Base-by-base conservation (phyloP, 1,284 basidiomycete genomes). In the Golubevia pallescens region DNA sequence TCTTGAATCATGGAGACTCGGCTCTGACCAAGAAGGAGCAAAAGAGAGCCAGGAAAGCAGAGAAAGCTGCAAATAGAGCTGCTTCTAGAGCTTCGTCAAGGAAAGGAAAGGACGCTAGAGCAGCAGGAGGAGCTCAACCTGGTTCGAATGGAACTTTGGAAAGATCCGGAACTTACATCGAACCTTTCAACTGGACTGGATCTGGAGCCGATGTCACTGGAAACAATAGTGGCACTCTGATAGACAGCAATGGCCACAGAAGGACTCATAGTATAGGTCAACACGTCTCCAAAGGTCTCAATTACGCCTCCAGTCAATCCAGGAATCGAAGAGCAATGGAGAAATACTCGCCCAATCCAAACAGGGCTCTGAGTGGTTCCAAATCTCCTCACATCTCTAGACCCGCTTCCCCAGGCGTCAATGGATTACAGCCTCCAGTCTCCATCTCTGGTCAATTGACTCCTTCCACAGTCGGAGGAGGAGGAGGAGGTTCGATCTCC, bases 261-360 rank as follows among this genome's bases (percentile, higher is more conserved):
- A 63, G 71, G n/a, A 60, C 68, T 21, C 68, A 73, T 56, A 58
- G 54, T 24, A 63, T 79, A 3, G 68, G 70, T 6, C 54, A 65
- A 10, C 69, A 68, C 10, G 72, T 80, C 32, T 69, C 69, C 3
- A 68, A 71, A n/a, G 72, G 74, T n/a, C 62, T 81, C 23, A 65
- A 70, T 38, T 80, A 80, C 55, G 78, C 70, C 10, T 63, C 70
- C 6, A 77, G 70, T 58, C 59, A 67, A 61, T 73, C 70, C 54
- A 71, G 79, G 48, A 78, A 75, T 57, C 77, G 74, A 8, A 68
- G 79, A 20, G 79, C 79, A 1, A 80, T 81, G 74, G 78, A 74
- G 20, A 67, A 69, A 16, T 81, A 74, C 65, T 78, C 78, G 53
- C 78, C 78, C 0, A 68, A 75, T 53, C 65, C 69, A 1, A 56